A percentile compares a stretch with the other conserved stretches of the same genome.
Evolutionary conservation across 495 filamentous ascomycete species (phyloP).

Genomic region (Penicillium malachiteum): DNA sequence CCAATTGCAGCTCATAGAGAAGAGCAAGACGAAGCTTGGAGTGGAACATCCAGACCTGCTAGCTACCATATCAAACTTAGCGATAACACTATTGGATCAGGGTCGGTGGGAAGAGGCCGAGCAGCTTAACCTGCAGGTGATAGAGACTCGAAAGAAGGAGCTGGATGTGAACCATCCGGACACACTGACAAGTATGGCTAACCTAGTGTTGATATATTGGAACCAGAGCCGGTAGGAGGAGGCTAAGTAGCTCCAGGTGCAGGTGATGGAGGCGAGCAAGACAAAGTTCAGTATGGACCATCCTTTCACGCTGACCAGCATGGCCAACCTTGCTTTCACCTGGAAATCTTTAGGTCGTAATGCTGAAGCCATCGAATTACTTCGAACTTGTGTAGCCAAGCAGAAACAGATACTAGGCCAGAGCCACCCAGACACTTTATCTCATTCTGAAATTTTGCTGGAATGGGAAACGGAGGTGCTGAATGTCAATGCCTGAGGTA

Average conservation of each 20-base stretch:
- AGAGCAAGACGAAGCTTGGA: background rate
- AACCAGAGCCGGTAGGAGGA: background rate
- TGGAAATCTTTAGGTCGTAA: background rate
- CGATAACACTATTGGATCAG: slow-evolving; percentile 15
- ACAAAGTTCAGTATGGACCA: background rate
- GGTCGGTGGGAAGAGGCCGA: slow-evolving; percentile 25
- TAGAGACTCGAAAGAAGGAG: slow-evolving; percentile 2
- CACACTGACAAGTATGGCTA: slow-evolving; percentile 7
- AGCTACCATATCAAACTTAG: slow-evolving; percentile 15
- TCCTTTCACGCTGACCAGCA: background rate
- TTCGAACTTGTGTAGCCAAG: too few species aligned
- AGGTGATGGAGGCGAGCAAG: background rate
- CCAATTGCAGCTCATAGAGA: background rate
- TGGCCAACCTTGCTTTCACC: background rate
- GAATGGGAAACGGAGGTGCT: background rate
- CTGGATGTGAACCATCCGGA: slow-evolving; percentile 6
- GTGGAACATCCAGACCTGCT: slow-evolving; percentile 4
- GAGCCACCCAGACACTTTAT: background rate
- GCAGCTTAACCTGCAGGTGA: slow-evolving; percentile 10
- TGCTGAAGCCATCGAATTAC: too few species aligned
- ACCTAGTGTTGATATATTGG: background rate
- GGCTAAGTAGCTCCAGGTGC: background rate
- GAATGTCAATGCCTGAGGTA: too few species aligned
- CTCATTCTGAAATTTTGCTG: background rate
- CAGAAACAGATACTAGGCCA: background rate